Evolutionary conservation across 495 filamentous ascomycete species (phyloP), one percentile per base, ranked within the genome.

Genomic region (Bryoglossum gracile): DNA sequence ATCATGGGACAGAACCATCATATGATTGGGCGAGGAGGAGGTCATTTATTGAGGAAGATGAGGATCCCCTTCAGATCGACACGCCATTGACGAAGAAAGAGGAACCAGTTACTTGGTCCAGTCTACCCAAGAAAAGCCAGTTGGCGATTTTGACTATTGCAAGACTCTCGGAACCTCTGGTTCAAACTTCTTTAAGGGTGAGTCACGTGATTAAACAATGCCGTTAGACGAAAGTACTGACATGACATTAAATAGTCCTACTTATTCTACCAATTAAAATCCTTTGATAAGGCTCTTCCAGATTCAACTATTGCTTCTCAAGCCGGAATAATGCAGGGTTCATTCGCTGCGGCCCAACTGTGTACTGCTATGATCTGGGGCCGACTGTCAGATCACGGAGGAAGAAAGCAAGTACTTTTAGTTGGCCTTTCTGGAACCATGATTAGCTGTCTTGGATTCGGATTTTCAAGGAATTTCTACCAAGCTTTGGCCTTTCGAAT

Each of bases 361-460:
- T 70, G 86, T 21, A 91, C 87, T 1, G 86, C 84, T n/a, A 86
- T 94, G 62, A 60, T 86, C 18, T 92, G 87, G 87, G 87, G 87
- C 3, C 74, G 83, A 1, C 66, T 84, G 22, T 78, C 79, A 3
- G 74, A 78, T 42, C 71, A 71, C 62, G 75, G 78, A 34, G 87
- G 87, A 9, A 75, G 87, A 18, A 89, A 87, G 62, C 83, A 79
- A 24, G 84, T 90, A 32, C 67, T 94, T 55, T 60, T 92, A 50
- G 78, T 91, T 42, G 87, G 87, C 10, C 63, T 92, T 18, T 42
- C 79, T 13, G 87, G 87, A 1, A 89, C 86, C 0, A 77, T 78
- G 14, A 59, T 84, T 24, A 86, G 83, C 2, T 81, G 79, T 56
- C 42, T 89, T 25, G 87, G 87, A n/a, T 90, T 91, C 53, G 87